These are phyloP conservation scores for Candida sonorensis DNA, from an alignment of 805 yeast species.

Conservation along the genomic window DNA sequence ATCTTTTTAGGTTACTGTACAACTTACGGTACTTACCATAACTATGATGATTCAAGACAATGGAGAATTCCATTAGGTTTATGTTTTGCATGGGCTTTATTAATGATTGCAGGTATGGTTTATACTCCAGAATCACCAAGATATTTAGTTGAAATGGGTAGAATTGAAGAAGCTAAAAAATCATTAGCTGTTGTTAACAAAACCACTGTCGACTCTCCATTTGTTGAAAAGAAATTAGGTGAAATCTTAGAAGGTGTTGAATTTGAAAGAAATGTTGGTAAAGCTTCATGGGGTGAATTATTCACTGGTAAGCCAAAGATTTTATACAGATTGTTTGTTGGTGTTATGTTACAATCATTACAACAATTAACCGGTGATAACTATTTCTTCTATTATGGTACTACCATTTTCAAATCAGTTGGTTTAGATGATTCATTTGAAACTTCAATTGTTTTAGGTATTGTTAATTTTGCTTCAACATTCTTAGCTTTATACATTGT, in stretches of 20 bases:
- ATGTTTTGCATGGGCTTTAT: slow-evolving; percentile 46
- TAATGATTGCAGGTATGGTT: slow-evolving; percentile 43
- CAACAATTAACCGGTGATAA: slow-evolving; percentile 73
- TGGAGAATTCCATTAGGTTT: slow-evolving; percentile 62
- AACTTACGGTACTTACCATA: slow-evolving; percentile 53
- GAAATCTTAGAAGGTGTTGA: slow-evolving; percentile 53
- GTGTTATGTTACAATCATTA: slow-evolving; percentile 53
- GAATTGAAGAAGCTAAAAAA: slow-evolving; percentile 44
- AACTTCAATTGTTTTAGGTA: slow-evolving; percentile 36
- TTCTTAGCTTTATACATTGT: slow-evolving; percentile 45
- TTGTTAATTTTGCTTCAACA: slow-evolving; percentile 42
- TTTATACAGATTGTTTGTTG: slow-evolving; percentile 46
- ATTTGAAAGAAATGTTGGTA: slow-evolving; percentile 54
- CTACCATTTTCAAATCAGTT: slow-evolving; percentile 48
- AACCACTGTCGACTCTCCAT: slow-evolving; percentile 44
- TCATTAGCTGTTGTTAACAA: slow-evolving; percentile 57
- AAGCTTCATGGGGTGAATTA: slow-evolving; percentile 59
- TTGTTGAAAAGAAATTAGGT: slow-evolving; percentile 46
- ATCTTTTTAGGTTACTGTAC: slow-evolving; percentile 66
- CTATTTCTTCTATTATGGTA: slow-evolving; percentile 66
- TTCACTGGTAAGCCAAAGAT: slow-evolving; percentile 60
- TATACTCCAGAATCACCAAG: slow-evolving; percentile 69
- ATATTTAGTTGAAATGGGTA: slow-evolving; percentile 45
- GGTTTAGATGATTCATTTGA: slow-evolving; percentile 43
- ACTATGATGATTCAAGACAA: slow-evolving; percentile 42